phyloP scores from a whole-genome alignment of 2,329 filamentous ascomycete genomes.

The Triangularia setosa region DNA sequence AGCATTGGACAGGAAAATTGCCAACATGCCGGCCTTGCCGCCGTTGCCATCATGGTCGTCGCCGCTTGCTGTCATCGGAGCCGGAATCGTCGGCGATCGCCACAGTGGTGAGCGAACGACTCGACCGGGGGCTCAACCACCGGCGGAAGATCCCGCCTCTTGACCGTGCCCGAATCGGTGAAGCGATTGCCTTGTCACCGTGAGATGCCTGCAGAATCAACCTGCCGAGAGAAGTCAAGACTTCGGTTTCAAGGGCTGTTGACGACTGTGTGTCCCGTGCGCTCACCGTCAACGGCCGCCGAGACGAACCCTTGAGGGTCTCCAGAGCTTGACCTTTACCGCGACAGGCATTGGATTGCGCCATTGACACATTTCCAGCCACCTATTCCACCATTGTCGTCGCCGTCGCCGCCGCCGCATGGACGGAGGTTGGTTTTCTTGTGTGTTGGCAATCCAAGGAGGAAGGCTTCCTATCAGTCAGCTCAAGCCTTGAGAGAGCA shows the following conservation, averaged over 20 bases:
- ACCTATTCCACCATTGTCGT: neutral
- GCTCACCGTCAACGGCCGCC: neutral
- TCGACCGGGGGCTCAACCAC: neutral
- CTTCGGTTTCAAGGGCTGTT: neutral
- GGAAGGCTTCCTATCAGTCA: neutral
- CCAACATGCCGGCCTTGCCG: neutral
- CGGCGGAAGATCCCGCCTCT: neutral
- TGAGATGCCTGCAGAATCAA: neutral
- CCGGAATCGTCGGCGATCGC: constrained; percentile 1
- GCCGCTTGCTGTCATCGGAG: neutral
- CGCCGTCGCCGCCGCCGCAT: neutral
- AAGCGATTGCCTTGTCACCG: neutral
- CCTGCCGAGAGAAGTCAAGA: neutral
- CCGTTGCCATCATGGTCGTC: neutral
- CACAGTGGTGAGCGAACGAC: neutral
- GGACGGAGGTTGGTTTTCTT: neutral
- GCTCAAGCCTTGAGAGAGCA: neutral
- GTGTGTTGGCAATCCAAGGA: neutral
- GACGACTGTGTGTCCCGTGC: neutral
- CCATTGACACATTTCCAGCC: neutral
- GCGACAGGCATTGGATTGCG: neutral
- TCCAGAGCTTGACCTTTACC: neutral
- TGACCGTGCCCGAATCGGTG: constrained; percentile 1
- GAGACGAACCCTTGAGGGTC: neutral
- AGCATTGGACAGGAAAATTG: neutral